These are phyloP conservation scores for Pseudogymnoascus sp. DNA, from an alignment of 2,329 filamentous ascomycete genomes.

Conservation along the genomic window DNA sequence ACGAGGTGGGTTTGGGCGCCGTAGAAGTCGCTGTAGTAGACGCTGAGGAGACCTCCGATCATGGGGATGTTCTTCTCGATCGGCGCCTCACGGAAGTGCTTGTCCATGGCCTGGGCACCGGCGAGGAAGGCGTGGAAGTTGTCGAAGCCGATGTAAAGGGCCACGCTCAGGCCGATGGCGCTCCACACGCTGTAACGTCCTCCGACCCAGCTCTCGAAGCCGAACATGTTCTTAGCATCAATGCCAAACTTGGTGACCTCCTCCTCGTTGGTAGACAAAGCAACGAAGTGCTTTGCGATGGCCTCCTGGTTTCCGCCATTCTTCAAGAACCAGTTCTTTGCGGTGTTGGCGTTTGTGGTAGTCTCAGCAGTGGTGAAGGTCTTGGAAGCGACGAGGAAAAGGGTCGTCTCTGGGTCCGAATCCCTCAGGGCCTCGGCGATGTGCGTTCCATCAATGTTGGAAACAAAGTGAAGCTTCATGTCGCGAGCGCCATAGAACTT, in stretches of 20 bases:
- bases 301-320: conserved; percentile 66
- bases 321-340: conserved; percentile 94
- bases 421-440: conserved; percentile 83
- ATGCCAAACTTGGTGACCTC: conserved; percentile 99
- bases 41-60: conserved; percentile 83
- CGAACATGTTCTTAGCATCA: conserved; percentile 99
- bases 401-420: conserved; percentile 94
- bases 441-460: conserved; percentile 98
- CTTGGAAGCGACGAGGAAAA: conserved; percentile 98
- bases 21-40: conserved; percentile 99
- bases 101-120: conserved; percentile 95
- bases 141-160: conserved; percentile 90
- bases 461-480: conserved; percentile 93
- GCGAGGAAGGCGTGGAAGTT: conserved; percentile 96
- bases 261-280: conserved; percentile 86
- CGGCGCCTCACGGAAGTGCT: conserved; percentile 88
- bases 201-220: conserved; percentile 97
- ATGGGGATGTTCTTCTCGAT: conserved; percentile 92
- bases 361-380: conserved; percentile 99
- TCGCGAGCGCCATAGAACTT: conserved; percentile 85
- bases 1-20: conserved; percentile 96
- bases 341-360: conserved; percentile 90
- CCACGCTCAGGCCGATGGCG: conserved; percentile 90
- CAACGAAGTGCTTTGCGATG: conserved; percentile 98
- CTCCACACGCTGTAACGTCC: conserved; percentile 99